A percentile compares a stretch with the other conserved stretches of the same genome.
Evolutionary conservation across 2,329 filamentous ascomycete genomes (phyloP).

Genomic region (Arthrobotrys conoides): DNA sequence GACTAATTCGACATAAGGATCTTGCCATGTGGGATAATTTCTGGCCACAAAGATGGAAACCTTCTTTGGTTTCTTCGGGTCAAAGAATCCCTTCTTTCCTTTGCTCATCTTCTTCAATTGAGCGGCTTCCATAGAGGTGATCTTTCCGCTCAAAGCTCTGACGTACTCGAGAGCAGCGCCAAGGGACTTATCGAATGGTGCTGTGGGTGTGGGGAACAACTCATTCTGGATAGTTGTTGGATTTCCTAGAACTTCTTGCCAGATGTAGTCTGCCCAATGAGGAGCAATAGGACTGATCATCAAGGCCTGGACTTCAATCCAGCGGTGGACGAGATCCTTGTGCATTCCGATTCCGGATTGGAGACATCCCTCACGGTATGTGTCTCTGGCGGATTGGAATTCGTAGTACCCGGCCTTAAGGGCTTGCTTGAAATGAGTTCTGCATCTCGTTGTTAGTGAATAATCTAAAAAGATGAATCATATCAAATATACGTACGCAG

Average conservation of each 20-base stretch:
- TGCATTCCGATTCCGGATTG: slow-evolving; percentile 89
- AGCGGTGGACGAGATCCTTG: slow-evolving; percentile 81
- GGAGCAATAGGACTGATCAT: slow-evolving; percentile 87
- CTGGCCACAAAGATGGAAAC: slow-evolving; percentile 86
- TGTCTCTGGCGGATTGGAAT: slow-evolving; percentile 87
- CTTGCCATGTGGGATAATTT: slow-evolving; percentile 90
- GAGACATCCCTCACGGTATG: slow-evolving; percentile 86
- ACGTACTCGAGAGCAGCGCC: slow-evolving; percentile 88
- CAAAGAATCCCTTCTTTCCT: slow-evolving; percentile 86
- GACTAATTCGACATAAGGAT: slow-evolving; percentile 86
- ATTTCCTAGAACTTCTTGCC: slow-evolving; percentile 88
- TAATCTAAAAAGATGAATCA: slow-evolving; percentile 10
- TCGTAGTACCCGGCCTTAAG: slow-evolving; percentile 90
- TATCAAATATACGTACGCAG: slow-evolving; percentile 69
- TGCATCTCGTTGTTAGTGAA: slow-evolving; percentile 62
- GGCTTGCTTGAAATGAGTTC: slow-evolving; percentile 86
- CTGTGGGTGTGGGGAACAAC: slow-evolving; percentile 79
- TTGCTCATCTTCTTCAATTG: slow-evolving; percentile 92
- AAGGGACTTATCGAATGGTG: slow-evolving; percentile 74
- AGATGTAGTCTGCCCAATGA: slow-evolving; percentile 95
- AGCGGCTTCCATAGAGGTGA: slow-evolving; percentile 85
- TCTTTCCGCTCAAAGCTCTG: slow-evolving; percentile 79
- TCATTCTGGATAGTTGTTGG: slow-evolving; percentile 82
- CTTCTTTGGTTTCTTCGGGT: slow-evolving; percentile 92
- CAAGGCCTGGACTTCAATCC: slow-evolving; percentile 87